Percentiles rank a stretch among this genome's conserved stretches.
Conservation (phyloP, 257 asterid genomes). For the Solanum arcanum region DNA sequence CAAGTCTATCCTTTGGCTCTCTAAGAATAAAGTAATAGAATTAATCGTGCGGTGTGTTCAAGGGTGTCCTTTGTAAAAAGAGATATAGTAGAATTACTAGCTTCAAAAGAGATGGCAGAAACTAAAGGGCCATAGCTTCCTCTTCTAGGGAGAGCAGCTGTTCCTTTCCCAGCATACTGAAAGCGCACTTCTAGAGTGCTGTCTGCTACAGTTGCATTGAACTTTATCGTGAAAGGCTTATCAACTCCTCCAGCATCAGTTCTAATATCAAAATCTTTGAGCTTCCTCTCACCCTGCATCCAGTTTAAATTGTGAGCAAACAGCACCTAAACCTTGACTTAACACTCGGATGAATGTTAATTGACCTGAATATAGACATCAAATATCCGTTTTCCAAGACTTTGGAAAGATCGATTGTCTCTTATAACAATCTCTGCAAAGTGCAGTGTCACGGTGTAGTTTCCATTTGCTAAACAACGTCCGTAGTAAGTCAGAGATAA, state of each 20-base stretch:
- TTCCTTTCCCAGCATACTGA: slow-evolving; percentile 28
- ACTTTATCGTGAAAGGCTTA: neutral
- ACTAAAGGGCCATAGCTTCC: slow-evolving; percentile 23
- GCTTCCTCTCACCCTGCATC: slow-evolving; percentile 3
- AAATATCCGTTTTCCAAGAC: slow-evolving; percentile 7
- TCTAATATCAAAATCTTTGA: slow-evolving; percentile 15
- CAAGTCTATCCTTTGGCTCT: no score
- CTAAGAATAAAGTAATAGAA: no score
- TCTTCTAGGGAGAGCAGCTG: neutral
- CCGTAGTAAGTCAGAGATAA: neutral
- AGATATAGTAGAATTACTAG: neutral
- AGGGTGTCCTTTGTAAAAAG: neutral
- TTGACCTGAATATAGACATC: slow-evolving; percentile 8
- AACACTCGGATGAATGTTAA: neutral
- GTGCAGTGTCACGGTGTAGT: slow-evolving; percentile 5
- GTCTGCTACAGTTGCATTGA: neutral
- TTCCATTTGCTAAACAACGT: slow-evolving; percentile 8
- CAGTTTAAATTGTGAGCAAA: neutral
- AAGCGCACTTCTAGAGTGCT: slow-evolving; percentile 14
- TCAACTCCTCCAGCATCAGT: slow-evolving; percentile 11
- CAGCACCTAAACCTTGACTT: neutral
- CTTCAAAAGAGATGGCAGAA: slow-evolving; percentile 22
- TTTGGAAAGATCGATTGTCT: neutral
- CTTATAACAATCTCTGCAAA: slow-evolving; percentile 4
- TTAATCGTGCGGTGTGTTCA: neutral